Percentiles rank a stretch among this genome's conserved stretches.
Evolutionary conservation across 2,329 filamentous ascomycete species (phyloP).

Genomic region (Cryphonectria radicalis): DNA sequence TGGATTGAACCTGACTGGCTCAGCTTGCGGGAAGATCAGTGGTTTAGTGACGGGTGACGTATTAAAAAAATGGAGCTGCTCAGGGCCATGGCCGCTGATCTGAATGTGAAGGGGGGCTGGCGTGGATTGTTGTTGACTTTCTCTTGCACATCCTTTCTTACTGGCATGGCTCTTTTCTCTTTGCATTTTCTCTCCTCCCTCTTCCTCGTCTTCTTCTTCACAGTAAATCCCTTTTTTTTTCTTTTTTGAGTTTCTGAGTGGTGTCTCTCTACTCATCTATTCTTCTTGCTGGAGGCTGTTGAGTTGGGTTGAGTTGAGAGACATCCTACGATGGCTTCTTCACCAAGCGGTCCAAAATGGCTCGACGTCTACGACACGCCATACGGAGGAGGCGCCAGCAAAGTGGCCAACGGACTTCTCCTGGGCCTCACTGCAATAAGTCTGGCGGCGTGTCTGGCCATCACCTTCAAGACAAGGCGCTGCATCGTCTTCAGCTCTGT

Average conservation of each 20-base stretch:
- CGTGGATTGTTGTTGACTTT: not conserved
- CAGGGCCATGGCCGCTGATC: conserved; percentile 16
- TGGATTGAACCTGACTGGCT: not conserved
- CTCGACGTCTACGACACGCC: conserved; percentile 25
- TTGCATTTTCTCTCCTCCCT: not conserved
- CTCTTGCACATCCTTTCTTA: not conserved
- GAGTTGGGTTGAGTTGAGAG: not conserved
- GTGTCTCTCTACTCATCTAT: not conserved
- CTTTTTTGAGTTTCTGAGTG: no score
- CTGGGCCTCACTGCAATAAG: conserved; percentile 21
- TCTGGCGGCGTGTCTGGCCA: conserved; percentile 20
- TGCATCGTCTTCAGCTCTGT: conserved; percentile 23
- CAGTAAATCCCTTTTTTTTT: not conserved
- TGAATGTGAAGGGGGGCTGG: not conserved
- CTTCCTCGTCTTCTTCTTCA: not conserved
- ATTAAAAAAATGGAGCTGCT: conserved; percentile 25
- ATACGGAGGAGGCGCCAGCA: conserved; percentile 22
- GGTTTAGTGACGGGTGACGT: conserved; percentile 7
- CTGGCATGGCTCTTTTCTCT: not conserved
- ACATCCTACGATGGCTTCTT: not conserved
- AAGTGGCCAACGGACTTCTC: conserved; percentile 20
- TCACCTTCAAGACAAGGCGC: conserved; percentile 21
- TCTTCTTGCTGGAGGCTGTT: not conserved
- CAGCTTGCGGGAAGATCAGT: not conserved
- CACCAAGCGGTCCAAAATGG: conserved; percentile 8